Conservation (phyloP, 1,284 basidiomycete species). For the Puccinia polysora region DNA sequence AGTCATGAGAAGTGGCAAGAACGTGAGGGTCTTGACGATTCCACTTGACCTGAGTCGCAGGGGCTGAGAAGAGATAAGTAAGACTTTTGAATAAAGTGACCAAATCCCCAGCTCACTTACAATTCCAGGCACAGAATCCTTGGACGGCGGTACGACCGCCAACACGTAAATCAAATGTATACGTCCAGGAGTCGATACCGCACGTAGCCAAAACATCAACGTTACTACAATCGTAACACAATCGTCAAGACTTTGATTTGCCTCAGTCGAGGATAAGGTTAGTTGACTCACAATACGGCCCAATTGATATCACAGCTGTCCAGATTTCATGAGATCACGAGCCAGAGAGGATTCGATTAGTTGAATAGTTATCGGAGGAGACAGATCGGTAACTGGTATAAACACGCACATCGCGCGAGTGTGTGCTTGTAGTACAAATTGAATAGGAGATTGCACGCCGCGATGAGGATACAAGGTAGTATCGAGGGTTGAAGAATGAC, state of each 20-base stretch:
- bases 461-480: slow-evolving; percentile 22
- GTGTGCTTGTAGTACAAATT: slow-evolving; percentile 74
- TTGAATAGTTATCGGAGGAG: background rate
- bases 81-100: background rate
- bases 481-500: background rate
- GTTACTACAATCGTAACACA: slow-evolving; percentile 3
- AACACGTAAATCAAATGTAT: slow-evolving; percentile 74
- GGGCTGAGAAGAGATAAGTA: slow-evolving; percentile 57
- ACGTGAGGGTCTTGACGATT: slow-evolving; percentile 77
- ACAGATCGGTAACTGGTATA: background rate
- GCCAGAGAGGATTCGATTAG: too few relatives aligned
- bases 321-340: too few relatives aligned
- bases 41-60: slow-evolving; percentile 94
- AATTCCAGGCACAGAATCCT: slow-evolving; percentile 70
- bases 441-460: slow-evolving; percentile 56
- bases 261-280: slow-evolving; percentile 29
- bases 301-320: slow-evolving; percentile 76
- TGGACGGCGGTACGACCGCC: background rate
- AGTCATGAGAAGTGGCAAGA: slow-evolving; percentile 78
- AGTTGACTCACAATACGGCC: slow-evolving; percentile 75
- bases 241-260: background rate
- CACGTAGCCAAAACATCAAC: slow-evolving; percentile 53
- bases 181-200: slow-evolving; percentile 59
- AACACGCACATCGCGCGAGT: slow-evolving; percentile 71
- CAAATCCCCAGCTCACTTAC: slow-evolving; percentile 54